phyloP scores from a whole-genome alignment of 805 yeast species.

The Crinitomyces ghanaensis region DNA sequence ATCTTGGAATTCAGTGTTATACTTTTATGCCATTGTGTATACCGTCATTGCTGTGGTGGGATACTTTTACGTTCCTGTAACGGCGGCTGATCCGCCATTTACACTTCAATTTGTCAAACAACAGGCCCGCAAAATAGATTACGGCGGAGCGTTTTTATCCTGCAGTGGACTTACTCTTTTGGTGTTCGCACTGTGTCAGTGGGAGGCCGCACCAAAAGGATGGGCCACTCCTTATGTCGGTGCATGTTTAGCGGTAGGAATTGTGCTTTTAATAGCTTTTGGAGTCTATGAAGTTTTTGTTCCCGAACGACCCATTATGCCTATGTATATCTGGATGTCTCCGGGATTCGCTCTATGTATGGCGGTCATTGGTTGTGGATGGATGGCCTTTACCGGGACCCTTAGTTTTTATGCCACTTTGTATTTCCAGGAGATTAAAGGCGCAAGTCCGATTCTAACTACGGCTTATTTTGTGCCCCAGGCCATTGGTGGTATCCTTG shows the following conservation, averaged over 20 bases:
- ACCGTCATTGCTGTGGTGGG: slow-evolving; percentile 21
- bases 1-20: slow-evolving; percentile 34
- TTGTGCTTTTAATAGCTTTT: slow-evolving; percentile 25
- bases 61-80: slow-evolving; percentile 29
- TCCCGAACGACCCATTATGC: slow-evolving; percentile 37
- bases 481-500: slow-evolving; percentile 32
- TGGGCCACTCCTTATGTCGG: slow-evolving; percentile 40
- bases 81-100: slow-evolving; percentile 16
- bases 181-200: slow-evolving; percentile 36
- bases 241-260: slow-evolving; percentile 33
- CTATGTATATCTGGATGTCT: slow-evolving; percentile 32
- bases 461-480: slow-evolving; percentile 35
- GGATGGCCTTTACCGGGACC: slow-evolving; percentile 34
- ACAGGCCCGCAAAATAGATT: slow-evolving; percentile 27
- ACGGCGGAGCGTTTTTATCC: slow-evolving; percentile 33
- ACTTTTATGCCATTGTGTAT: slow-evolving; percentile 31
- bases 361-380: slow-evolving; percentile 28
- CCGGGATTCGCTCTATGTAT: slow-evolving; percentile 31
- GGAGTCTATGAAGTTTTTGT: slow-evolving; percentile 30
- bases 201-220: slow-evolving; percentile 29
- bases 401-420: slow-evolving; percentile 31
- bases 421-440: slow-evolving; percentile 33
- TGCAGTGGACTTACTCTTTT: slow-evolving; percentile 32
- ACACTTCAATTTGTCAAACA: slow-evolving; percentile 20
- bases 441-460: slow-evolving; percentile 31